Evolutionary conservation across 2,329 filamentous ascomycete genomes (phyloP).

Genomic region (Fusarium burgessii): DNA sequence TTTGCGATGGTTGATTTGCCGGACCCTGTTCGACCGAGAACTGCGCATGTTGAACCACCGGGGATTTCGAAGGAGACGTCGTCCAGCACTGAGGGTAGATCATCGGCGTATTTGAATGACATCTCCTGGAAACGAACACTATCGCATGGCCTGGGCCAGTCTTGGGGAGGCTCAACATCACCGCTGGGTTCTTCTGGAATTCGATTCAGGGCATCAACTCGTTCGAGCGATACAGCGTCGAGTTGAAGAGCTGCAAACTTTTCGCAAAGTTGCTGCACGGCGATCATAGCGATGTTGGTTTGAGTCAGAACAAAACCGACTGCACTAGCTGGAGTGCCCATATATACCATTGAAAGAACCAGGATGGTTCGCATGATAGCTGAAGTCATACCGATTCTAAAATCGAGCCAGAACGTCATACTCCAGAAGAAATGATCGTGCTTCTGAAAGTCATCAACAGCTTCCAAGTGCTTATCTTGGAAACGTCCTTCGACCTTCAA

Average conservation of each 20-base stretch:
- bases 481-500: conserved; percentile 84
- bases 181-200: conserved; percentile 81
- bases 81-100: conserved; percentile 78
- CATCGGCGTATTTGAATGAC: conserved; percentile 82
- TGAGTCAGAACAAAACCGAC: conserved; percentile 84
- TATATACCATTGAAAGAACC: conserved; percentile 79
- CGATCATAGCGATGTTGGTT: conserved; percentile 52
- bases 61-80: conserved; percentile 80
- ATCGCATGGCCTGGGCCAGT: conserved; percentile 80
- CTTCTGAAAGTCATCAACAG: conserved; percentile 90
- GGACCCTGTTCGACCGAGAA: conserved; percentile 86
- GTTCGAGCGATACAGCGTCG: conserved; percentile 91
- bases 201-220: conserved; percentile 83
- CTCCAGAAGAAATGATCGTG: conserved; percentile 98
- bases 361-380: conserved; percentile 79
- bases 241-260: conserved; percentile 89
- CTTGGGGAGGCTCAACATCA: conserved; percentile 74
- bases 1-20: conserved; percentile 84
- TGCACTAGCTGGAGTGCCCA: conserved; percentile 79
- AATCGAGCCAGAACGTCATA: conserved; percentile 85
- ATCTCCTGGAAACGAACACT: conserved; percentile 82
- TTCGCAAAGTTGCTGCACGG: conserved; percentile 71
- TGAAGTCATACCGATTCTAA: conserved; percentile 73
- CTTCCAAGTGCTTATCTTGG: conserved; percentile 81
- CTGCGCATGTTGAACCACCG: conserved; percentile 68